Percentiles rank a stretch among this genome's conserved stretches.
phyloP scores from a whole-genome alignment of 441 rosid genomes.

The Bocquillonia castaneifolia region DNA sequence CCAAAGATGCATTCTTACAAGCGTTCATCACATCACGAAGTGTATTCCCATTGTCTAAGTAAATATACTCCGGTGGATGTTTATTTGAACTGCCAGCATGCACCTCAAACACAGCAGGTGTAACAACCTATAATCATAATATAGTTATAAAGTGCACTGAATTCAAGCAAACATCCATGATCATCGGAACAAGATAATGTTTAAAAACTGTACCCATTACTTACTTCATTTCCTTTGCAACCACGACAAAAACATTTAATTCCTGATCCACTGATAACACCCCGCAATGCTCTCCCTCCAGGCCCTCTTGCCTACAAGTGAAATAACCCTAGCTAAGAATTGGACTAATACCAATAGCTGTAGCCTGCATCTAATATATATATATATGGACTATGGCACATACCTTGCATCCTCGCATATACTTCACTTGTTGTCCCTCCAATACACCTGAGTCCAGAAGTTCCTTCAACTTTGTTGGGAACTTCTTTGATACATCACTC shows the following conservation, averaged over 20 bases:
- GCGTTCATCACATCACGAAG: slow-evolving; percentile 84
- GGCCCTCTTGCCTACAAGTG: slow-evolving; percentile 39
- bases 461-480: slow-evolving; percentile 57
- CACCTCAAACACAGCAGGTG: slow-evolving; percentile 53
- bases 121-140: slow-evolving; percentile 47
- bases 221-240: slow-evolving; percentile 62
- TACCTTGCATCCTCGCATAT: slow-evolving; percentile 63
- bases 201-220: slow-evolving; percentile 20
- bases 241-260: slow-evolving; percentile 61
- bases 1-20: slow-evolving; percentile 56
- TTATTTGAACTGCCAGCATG: slow-evolving; percentile 86
- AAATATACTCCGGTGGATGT: slow-evolving; percentile 76
- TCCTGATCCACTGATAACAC: slow-evolving; percentile 58
- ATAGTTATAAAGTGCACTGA: slow-evolving; percentile 7
- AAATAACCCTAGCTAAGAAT: slow-evolving; percentile 11
- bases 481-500: slow-evolving; percentile 36
- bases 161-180: slow-evolving; percentile 7
- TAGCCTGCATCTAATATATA: not conserved
- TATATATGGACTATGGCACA: not conserved
- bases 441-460: slow-evolving; percentile 69
- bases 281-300: slow-evolving; percentile 47
- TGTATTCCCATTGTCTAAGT: slow-evolving; percentile 63
- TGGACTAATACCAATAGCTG: not conserved
- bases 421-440: slow-evolving; percentile 64
- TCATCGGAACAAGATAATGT: not conserved